Base-by-base conservation (phyloP, 129 eudicot genomes). In the Artemisia annua region DNA sequence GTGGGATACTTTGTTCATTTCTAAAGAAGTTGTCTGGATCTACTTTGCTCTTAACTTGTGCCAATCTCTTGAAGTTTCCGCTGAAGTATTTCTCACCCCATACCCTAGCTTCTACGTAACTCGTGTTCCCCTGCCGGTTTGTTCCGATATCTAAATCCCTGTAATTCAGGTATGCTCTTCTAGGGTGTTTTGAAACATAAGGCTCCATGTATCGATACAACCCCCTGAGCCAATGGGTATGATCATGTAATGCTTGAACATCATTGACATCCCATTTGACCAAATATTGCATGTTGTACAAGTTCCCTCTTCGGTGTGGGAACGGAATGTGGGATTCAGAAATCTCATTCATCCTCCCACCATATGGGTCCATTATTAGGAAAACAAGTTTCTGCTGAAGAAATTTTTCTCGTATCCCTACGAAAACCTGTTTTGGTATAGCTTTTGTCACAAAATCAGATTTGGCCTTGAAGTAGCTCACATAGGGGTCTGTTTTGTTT, bases 41-140 rank as follows among this genome's bases (percentile, higher is more conserved):
- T 52, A 69, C 76, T 22, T 18, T 70, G 10, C 75, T 75, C 78
- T 87, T 87, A 62, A 84, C 82, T 19, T 61, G 66, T 57, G 70
- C 75, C 86, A 87, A 69, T 57, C 86, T 87, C 66, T 84, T 71
- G 66, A 87, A 84, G 62, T 87, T 84, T 69, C 81, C 75, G 74
- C 72, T 83, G 59, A 87, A 87, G 70, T 83, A 87, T 52, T 76
- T 81, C 59, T 73, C 72, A 48, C 91, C 88, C 88, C 88, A 87
- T 63, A 66, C 73, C 48, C 73, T 76, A 55, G 86, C 84, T 79
- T 79, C 77, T 51, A 16, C 56, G 64, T 69, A 87, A 59, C 82
- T 81, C 11, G 72, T 76, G 50, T 73, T 69, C 7, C 56, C 78
- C 2, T 73, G 24, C n/a, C 3, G 60, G 60, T 80, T 76, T 10